These are phyloP conservation scores for Fraxinus greggii DNA, from an alignment of 305 asterid genomes.

Conservation along the genomic window DNA sequence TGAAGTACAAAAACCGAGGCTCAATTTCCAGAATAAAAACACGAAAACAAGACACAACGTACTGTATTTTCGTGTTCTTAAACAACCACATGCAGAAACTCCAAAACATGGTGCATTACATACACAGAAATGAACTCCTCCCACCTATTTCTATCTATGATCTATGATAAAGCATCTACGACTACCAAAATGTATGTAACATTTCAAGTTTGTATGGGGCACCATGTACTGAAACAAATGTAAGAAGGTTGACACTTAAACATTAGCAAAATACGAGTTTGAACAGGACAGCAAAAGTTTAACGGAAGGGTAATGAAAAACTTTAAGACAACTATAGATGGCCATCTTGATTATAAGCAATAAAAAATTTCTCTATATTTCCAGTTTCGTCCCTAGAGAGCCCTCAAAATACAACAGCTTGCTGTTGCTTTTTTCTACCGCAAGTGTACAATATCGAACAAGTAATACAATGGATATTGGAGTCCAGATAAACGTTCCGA, in stretches of 20 bases:
- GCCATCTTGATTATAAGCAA: background rate
- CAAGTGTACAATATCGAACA: no score
- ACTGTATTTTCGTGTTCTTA: background rate
- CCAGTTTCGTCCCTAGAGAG: background rate
- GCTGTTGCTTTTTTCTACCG: no score
- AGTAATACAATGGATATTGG: no score
- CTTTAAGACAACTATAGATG: background rate
- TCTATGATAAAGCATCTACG: background rate
- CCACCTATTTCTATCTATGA: background rate
- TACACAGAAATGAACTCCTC: background rate
- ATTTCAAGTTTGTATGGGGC: background rate
- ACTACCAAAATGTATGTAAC: background rate
- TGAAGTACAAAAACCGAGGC: background rate
- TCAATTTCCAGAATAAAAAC: background rate
- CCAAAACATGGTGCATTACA: background rate
- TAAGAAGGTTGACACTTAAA: background rate
- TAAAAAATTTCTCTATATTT: background rate
- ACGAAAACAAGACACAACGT: background rate
- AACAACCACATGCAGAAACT: background rate
- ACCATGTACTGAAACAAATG: background rate
- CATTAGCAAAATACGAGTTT: background rate
- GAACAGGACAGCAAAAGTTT: background rate
- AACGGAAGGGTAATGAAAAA: background rate
- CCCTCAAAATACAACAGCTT: constrained; percentile 22
- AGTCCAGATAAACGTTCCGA: no score